Evolutionary conservation across 2,329 filamentous ascomycete species (phyloP).

Genomic region (Arthrobotrys sinensis): DNA sequence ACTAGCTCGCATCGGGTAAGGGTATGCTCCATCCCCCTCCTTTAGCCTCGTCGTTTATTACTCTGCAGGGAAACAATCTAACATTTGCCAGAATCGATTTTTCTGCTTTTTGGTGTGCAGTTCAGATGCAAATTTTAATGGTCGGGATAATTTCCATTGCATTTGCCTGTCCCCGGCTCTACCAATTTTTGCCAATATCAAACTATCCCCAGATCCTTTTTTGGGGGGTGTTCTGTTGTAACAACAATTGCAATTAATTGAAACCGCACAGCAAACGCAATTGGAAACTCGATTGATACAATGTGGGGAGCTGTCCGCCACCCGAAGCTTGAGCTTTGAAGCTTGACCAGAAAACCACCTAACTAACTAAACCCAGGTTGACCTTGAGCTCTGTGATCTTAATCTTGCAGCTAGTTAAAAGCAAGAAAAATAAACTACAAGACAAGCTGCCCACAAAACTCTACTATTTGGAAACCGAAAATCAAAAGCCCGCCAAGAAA

Average conservation of each 20-base stretch:
- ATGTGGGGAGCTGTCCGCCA: constrained; percentile 26
- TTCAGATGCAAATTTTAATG: constrained; percentile 18
- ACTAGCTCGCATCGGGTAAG: constrained; percentile 52
- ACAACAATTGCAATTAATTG: constrained; percentile 12
- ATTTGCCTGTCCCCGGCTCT: constrained; percentile 15
- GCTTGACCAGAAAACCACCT: neutral
- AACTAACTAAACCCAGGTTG: neutral
- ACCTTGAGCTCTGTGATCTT: constrained; percentile 15
- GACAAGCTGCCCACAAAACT: constrained; percentile 12
- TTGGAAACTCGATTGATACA: constrained; percentile 4
- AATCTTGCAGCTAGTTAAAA: constrained; percentile 14
- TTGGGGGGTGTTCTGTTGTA: constrained; percentile 7
- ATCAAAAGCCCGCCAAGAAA: neutral
- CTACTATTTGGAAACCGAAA: neutral
- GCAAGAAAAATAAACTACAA: constrained; percentile 22
- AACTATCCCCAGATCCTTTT: neutral
- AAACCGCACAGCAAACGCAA: constrained; percentile 1
- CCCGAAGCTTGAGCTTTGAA: constrained; percentile 25
- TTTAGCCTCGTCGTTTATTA: constrained; percentile 38
- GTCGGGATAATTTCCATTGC: constrained; percentile 17
- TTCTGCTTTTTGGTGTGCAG: neutral
- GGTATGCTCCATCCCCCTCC: constrained; percentile 44
- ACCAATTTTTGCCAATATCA: neutral
- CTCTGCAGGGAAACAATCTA: constrained; percentile 45
- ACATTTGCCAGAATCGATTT: constrained; percentile 12